Evolutionary conservation across 2,329 filamentous ascomycete species (phyloP).

Genomic region (Lachnellula subtilissima): DNA sequence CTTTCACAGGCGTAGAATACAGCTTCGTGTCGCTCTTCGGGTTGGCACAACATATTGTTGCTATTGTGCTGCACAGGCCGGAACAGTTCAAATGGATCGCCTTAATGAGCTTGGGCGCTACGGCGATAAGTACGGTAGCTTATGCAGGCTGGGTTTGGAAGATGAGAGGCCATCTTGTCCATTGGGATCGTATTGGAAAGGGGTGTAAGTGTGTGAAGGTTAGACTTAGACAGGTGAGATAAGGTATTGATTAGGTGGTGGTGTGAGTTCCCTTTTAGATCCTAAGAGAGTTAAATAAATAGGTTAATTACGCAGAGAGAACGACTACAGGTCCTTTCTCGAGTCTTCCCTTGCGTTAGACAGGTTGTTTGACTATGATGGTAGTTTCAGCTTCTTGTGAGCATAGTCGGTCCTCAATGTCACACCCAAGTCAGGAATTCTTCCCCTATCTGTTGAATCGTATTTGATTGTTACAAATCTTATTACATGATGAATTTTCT

Average conservation of each 20-base stretch:
- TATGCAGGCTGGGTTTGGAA: slow-evolving; percentile 37
- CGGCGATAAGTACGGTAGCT: slow-evolving; percentile 30
- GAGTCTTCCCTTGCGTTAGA: neutral
- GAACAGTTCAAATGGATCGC: slow-evolving; percentile 39
- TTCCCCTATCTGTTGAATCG: too few species aligned
- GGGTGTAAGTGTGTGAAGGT: slow-evolving; percentile 4
- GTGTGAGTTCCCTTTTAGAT: neutral
- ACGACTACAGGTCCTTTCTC: neutral
- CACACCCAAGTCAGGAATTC: too few species aligned
- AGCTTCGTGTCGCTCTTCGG: slow-evolving; percentile 38
- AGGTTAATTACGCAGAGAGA: neutral
- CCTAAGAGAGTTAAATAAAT: neutral
- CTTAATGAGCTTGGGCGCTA: slow-evolving; percentile 32
- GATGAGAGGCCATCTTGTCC: slow-evolving; percentile 37
- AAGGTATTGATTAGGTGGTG: neutral
- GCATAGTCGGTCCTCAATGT: too few species aligned
- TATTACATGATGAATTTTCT: too few species aligned
- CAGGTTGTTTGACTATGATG: too few species aligned
- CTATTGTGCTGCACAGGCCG: slow-evolving; percentile 34
- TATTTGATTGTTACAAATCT: too few species aligned
- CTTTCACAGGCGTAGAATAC: slow-evolving; percentile 40
- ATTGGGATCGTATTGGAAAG: slow-evolving; percentile 33
- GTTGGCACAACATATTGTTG: slow-evolving; percentile 34
- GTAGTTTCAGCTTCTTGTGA: too few species aligned
- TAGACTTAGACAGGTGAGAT: neutral